Conservation (phyloP, 805 yeast genomes). For the Barnettozyma wickerhamii region DNA sequence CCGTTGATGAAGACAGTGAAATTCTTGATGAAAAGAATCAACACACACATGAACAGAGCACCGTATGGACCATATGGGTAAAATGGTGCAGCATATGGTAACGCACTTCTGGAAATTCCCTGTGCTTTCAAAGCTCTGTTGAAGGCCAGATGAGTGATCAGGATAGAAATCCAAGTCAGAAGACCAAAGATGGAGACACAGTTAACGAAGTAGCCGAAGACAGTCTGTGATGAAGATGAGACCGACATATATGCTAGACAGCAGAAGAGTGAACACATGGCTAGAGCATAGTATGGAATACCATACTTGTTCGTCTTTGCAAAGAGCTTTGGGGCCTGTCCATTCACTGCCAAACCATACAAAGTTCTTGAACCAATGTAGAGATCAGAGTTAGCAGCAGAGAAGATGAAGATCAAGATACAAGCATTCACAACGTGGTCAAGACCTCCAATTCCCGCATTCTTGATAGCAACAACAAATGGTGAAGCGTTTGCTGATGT, state of each 20-base stretch:
- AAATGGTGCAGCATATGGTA: slow-evolving; percentile 60
- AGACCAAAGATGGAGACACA: slow-evolving; percentile 74
- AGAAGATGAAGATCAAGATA: slow-evolving; percentile 70
- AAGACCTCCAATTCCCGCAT: slow-evolving; percentile 58
- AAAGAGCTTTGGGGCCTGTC: slow-evolving; percentile 68
- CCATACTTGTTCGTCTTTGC: slow-evolving; percentile 63
- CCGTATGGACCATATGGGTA: slow-evolving; percentile 66
- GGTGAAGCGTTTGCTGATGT: slow-evolving; percentile 74
- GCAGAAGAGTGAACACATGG: slow-evolving; percentile 47
- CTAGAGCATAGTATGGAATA: slow-evolving; percentile 60
- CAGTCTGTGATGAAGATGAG: slow-evolving; percentile 47
- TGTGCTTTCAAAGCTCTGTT: slow-evolving; percentile 63
- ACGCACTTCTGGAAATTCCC: slow-evolving; percentile 51
- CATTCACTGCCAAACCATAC: slow-evolving; percentile 67
- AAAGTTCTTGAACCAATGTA: slow-evolving; percentile 74
- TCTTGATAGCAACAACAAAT: slow-evolving; percentile 74
- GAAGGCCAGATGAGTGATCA: slow-evolving; percentile 64
- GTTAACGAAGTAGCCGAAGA: slow-evolving; percentile 68
- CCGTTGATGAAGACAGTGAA: slow-evolving; percentile 66
- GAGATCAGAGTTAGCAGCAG: slow-evolving; percentile 78
- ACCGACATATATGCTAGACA: slow-evolving; percentile 69
- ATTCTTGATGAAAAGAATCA: slow-evolving; percentile 62
- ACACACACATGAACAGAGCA: slow-evolving; percentile 47
- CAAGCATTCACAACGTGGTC: slow-evolving; percentile 78
- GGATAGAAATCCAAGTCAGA: slow-evolving; percentile 69